phyloP scores from a whole-genome alignment of 257 asterid species.

The Phtheirospermum japonicum region DNA sequence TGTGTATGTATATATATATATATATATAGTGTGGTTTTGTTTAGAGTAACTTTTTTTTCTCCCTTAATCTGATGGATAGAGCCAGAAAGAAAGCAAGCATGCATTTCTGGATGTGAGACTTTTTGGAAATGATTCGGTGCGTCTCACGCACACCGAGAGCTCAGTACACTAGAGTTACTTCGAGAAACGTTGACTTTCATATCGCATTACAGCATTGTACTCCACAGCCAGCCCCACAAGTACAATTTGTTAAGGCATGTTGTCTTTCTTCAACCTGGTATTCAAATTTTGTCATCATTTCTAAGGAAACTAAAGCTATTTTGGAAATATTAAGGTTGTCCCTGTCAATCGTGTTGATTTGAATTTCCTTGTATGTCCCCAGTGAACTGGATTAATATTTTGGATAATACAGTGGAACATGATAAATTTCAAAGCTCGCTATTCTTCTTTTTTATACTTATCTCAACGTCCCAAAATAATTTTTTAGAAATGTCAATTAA shows the following conservation, averaged over 20 bases:
- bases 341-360: slow-evolving; percentile 27
- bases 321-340: slow-evolving; percentile 42
- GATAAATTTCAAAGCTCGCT: no score
- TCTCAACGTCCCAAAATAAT: no score
- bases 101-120: slow-evolving; percentile 38
- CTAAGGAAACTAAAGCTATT: slow-evolving; percentile 24
- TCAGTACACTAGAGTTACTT: slow-evolving; percentile 21
- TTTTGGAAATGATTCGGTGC: slow-evolving; percentile 30
- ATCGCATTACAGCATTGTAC: slow-evolving; percentile 15
- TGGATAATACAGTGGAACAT: no score
- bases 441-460: no score
- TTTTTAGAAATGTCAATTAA: no score
- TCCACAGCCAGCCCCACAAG: slow-evolving; percentile 1
- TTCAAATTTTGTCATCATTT: slow-evolving; percentile 13
- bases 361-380: background rate
- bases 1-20: no score
- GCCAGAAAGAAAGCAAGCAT: slow-evolving; percentile 15
- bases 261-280: background rate
- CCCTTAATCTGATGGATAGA: slow-evolving; percentile 7
- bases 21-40: no score
- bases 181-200: slow-evolving; percentile 20
- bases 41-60: background rate
- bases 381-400: background rate
- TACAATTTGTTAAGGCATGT: slow-evolving; percentile 22
- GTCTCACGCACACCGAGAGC: slow-evolving; percentile 13